These are phyloP conservation scores for Scedosporium aurantiacum DNA, from an alignment of 2,329 filamentous ascomycete genomes.

Conservation along the genomic window DNA sequence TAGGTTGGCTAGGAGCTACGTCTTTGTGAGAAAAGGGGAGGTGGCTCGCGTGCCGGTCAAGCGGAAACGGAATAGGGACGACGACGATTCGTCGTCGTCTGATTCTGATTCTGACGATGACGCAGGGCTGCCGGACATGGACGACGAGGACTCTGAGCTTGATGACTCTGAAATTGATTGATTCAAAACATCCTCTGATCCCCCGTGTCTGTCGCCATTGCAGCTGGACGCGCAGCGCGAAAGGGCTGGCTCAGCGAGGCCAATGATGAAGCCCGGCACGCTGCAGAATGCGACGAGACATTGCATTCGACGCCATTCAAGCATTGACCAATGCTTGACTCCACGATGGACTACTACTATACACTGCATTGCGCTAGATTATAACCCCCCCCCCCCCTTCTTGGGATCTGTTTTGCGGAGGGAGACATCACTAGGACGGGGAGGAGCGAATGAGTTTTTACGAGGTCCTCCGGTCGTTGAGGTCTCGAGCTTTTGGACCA, in stretches of 20 bases:
- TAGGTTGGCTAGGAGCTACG: constrained; percentile 42
- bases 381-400: neutral
- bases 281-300: neutral
- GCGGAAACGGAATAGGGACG: constrained; percentile 20
- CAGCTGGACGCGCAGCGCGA: too few species aligned
- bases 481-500: neutral
- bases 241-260: too few species aligned
- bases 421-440: neutral
- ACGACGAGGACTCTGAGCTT: neutral
- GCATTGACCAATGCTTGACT: neutral
- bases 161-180: neutral
- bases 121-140: neutral
- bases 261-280: neutral
- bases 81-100: constrained; percentile 18
- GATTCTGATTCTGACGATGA: neutral
- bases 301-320: neutral
- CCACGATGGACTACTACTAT: neutral
- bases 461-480: neutral
- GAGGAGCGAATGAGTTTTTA: too few species aligned
- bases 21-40: constrained; percentile 51
- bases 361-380: neutral
- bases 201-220: too few species aligned
- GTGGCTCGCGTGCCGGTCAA: constrained; percentile 17
- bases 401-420: neutral
- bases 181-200: neutral